These are phyloP conservation scores for Pseudogymnoascus sp. DNA, from an alignment of 2,329 filamentous ascomycete genomes.

Conservation along the genomic window DNA sequence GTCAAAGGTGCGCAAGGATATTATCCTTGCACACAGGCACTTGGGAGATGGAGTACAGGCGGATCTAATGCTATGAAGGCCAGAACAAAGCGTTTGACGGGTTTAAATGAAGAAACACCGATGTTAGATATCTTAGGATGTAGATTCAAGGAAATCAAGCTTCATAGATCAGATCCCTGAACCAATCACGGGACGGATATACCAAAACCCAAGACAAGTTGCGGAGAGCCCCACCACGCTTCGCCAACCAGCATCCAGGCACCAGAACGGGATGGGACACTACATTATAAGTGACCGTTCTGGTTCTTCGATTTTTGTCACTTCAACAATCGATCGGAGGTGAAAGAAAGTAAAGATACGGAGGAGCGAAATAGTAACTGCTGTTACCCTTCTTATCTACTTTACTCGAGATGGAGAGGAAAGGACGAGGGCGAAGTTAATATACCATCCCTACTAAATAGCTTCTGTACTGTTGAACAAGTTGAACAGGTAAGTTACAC, in stretches of 20 bases:
- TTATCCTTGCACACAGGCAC: background rate
- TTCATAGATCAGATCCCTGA: background rate
- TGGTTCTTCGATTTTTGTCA: background rate
- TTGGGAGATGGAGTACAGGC: background rate
- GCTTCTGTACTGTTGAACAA: no score
- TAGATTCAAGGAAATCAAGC: background rate
- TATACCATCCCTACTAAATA: background rate
- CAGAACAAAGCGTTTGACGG: background rate
- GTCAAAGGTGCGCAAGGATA: conserved; percentile 1
- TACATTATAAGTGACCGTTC: background rate
- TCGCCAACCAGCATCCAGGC: background rate
- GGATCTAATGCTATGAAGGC: background rate
- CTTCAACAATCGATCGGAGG: background rate
- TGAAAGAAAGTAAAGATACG: background rate
- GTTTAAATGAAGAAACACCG: background rate
- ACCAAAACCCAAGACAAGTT: background rate
- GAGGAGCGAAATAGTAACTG: background rate
- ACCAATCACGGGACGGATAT: background rate
- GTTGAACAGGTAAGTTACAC: background rate
- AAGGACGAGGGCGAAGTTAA: background rate
- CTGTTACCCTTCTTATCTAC: background rate
- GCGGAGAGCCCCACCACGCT: background rate
- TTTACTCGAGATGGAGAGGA: background rate
- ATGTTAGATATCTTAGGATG: background rate
- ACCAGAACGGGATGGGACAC: background rate